Evolutionary conservation across 768 basidiomycete genomes (phyloP).

Genomic region (Cystobasidiopsis lactophilus): DNA sequence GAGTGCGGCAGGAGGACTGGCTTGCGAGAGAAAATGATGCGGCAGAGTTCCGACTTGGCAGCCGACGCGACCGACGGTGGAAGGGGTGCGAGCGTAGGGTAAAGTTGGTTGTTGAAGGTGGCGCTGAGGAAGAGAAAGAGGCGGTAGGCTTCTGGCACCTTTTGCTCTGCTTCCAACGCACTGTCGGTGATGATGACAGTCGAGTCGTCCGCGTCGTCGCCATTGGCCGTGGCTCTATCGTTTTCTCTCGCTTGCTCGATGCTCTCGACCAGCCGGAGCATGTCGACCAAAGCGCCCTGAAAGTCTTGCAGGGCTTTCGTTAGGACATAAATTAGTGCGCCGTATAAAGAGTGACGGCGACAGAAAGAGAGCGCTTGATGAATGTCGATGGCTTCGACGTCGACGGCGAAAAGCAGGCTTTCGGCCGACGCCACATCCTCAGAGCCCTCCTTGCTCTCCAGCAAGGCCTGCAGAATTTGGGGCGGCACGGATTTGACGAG

Average conservation of each 20-base stretch:
- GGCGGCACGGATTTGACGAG: constrained; percentile 59
- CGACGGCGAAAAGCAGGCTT: constrained; percentile 84
- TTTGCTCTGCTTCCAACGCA: constrained; percentile 18
- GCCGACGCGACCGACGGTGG: constrained; percentile 39
- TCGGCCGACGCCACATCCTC: constrained; percentile 55
- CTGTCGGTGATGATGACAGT: constrained; percentile 7
- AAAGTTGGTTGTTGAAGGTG: constrained; percentile 56
- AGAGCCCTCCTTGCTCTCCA: constrained; percentile 52
- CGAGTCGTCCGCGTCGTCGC: constrained; percentile 2
- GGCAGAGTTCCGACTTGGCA: constrained; percentile 55
- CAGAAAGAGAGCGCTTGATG: constrained; percentile 78
- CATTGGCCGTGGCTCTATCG: constrained; percentile 11
- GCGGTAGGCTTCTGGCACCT: constrained; percentile 62
- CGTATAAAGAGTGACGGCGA: constrained; percentile 59
- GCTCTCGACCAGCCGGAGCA: constrained; percentile 51
- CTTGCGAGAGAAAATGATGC: constrained; percentile 62
- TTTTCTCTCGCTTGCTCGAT: constrained; percentile 35
- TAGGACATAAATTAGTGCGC: constrained; percentile 84
- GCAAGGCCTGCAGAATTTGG: constrained; percentile 60
- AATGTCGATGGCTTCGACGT: constrained; percentile 71
- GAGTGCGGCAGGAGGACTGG: constrained; percentile 56
- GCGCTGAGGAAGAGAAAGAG: constrained; percentile 71
- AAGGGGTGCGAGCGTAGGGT: constrained; percentile 61
- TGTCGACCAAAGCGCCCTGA: constrained; percentile 65
- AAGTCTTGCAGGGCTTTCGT: constrained; percentile 71